Conservation (phyloP, 805 yeast genomes). For the Pichia kluyveri region DNA sequence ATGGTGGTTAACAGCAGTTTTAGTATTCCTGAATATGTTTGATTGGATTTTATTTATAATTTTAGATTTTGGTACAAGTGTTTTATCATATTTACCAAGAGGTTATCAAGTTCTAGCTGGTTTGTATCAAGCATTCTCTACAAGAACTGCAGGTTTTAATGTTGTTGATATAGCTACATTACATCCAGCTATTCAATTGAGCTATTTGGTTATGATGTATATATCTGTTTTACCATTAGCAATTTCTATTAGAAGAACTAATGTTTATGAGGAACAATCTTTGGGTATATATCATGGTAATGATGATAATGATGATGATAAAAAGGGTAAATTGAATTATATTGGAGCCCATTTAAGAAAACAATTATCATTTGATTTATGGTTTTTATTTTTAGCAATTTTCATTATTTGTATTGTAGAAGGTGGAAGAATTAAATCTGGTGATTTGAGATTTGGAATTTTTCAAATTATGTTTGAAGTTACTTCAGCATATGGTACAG, state of each 20-base stretch:
- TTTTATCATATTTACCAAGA: constrained; percentile 44
- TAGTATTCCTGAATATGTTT: constrained; percentile 60
- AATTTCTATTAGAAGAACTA: constrained; percentile 90
- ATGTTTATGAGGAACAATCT: constrained; percentile 96
- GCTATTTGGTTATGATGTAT: constrained; percentile 96
- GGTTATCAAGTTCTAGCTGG: constrained; percentile 77
- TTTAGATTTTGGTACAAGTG: constrained; percentile 52
- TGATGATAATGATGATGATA: constrained; percentile 24
- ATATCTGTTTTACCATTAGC: constrained; percentile 95
- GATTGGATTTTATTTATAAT: constrained; percentile 78
- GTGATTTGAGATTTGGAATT: constrained; percentile 44
- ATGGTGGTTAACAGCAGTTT: constrained; percentile 82
- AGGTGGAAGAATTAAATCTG: constrained; percentile 45
- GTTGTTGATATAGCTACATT: constrained; percentile 60
- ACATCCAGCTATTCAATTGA: constrained; percentile 88
- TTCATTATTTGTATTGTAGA: constrained; percentile 85
- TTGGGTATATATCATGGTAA: constrained; percentile 63
- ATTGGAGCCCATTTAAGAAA: constrained; percentile 83
- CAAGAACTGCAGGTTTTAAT: constrained; percentile 90
- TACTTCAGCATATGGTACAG: constrained; percentile 94
- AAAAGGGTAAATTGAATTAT: constrained; percentile 42
- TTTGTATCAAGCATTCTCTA: constrained; percentile 80
- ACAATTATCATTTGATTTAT: constrained; percentile 87
- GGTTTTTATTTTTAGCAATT: constrained; percentile 85
- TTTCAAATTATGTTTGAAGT: constrained; percentile 79